phyloP scores from a whole-genome alignment of 179 eudicot genomes.

The Beta lomatogona region DNA sequence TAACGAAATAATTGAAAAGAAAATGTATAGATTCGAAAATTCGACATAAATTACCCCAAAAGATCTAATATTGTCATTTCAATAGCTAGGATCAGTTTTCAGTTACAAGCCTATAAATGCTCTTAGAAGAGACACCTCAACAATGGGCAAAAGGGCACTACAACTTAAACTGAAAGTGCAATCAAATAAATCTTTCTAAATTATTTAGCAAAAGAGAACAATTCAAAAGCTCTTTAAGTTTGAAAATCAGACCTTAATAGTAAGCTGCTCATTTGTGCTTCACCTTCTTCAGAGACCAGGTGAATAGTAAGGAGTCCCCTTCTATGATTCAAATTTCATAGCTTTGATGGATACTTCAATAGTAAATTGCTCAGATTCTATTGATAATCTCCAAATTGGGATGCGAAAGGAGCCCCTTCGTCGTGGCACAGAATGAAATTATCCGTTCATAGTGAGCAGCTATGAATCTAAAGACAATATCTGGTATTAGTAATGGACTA shows the following conservation, averaged over 20 bases:
- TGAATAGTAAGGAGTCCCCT: not conserved
- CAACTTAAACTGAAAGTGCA: not conserved
- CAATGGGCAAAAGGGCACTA: not conserved
- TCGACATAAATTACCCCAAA: not conserved
- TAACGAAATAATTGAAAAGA: too few species aligned
- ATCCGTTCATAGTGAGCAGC: not conserved
- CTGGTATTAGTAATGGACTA: not conserved
- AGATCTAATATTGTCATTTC: not conserved
- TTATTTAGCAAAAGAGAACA: not conserved
- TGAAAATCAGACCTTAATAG: conserved; percentile 7
- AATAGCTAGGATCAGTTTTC: not conserved
- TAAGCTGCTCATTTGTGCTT: not conserved
- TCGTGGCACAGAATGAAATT: not conserved
- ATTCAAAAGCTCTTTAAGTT: not conserved
- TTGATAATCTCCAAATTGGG: not conserved
- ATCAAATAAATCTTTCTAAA: not conserved
- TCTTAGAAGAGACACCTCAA: not conserved
- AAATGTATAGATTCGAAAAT: too few species aligned
- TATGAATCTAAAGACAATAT: not conserved
- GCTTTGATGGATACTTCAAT: not conserved
- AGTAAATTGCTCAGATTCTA: not conserved
- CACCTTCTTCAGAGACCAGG: not conserved
- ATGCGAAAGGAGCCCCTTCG: not conserved
- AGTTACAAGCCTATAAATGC: not conserved
- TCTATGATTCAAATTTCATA: not conserved